Percentiles rank a stretch among this genome's conserved stretches.
phyloP scores from a whole-genome alignment of 140 eudicot genomes.

The Oenanthe javanica region DNA sequence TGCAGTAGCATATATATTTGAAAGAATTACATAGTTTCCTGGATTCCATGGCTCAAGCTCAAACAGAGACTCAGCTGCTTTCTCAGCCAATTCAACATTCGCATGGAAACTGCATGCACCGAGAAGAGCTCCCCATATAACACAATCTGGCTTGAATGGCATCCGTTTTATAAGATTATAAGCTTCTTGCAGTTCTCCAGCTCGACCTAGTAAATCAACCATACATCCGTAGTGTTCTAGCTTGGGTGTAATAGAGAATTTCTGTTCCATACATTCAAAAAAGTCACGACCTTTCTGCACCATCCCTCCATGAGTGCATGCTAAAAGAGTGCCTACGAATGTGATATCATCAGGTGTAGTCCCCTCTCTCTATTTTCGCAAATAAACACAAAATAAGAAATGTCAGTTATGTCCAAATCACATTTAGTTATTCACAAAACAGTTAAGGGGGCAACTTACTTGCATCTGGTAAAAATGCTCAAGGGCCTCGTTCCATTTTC shows the following conservation, averaged over 20 bases:
- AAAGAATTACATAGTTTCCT: conserved; percentile 72
- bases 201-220: conserved; percentile 69
- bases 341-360: conserved; percentile 55
- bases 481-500: conserved; percentile 55
- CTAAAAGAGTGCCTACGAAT: conserved; percentile 58
- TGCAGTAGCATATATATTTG: conserved; percentile 58
- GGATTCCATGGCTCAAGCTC: conserved; percentile 73
- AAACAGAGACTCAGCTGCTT: conserved; percentile 42
- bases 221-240: conserved; percentile 6
- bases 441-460: conserved; percentile 20
- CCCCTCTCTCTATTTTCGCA: conserved; percentile 37
- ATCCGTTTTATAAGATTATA: conserved; percentile 49
- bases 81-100: conserved; percentile 63
- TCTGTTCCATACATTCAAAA: conserved; percentile 41
- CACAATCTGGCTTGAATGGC: conserved; percentile 73
- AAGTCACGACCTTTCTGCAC: conserved; percentile 46
- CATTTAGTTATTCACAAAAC: background rate
- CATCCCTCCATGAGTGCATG: conserved; percentile 83
- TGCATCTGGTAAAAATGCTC: conserved; percentile 53
- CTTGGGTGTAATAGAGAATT: conserved; percentile 17
- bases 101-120: conserved; percentile 79
- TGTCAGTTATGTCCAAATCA: background rate
- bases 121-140: conserved; percentile 67
- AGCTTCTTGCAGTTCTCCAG: conserved; percentile 64
- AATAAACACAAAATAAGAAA: conserved; percentile 7